A percentile compares a stretch with the other conserved stretches of the same genome.
Conservation (phyloP, 352 stramenopile species). For the Pythium oligandrum region DNA sequence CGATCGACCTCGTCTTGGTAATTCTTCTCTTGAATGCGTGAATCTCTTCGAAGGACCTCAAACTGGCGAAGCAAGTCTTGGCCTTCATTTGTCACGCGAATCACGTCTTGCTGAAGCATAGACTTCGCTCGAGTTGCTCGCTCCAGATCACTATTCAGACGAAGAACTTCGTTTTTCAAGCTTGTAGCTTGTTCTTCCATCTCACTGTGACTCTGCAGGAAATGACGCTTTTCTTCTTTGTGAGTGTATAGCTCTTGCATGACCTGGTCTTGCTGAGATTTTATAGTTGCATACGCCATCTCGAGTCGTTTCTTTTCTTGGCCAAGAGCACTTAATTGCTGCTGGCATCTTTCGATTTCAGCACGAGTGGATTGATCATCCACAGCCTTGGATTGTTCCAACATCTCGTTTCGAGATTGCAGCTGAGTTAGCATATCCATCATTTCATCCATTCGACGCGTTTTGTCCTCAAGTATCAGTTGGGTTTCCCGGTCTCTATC, state of each 20-base stretch:
- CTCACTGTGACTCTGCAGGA: conserved; percentile 22
- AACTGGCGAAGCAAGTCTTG: conserved; percentile 55
- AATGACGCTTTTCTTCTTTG: conserved; percentile 30
- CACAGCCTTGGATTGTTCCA: conserved; percentile 39
- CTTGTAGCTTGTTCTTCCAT: conserved; percentile 25
- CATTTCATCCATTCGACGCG: conserved; percentile 50
- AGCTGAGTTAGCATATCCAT: conserved; percentile 58
- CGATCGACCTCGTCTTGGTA: conserved; percentile 33
- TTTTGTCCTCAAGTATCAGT: conserved; percentile 41
- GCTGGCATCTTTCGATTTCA: conserved; percentile 38
- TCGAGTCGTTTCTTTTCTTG: conserved; percentile 41
- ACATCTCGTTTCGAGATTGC: conserved; percentile 36
- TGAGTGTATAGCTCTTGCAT: conserved; percentile 22
- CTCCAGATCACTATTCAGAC: conserved; percentile 40
- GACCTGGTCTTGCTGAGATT: conserved; percentile 26
- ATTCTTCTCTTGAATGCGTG: conserved; percentile 37
- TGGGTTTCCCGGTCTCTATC: conserved; percentile 27
- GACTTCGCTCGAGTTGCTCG: conserved; percentile 33
- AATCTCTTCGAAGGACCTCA: conserved; percentile 57
- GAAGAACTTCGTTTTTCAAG: conserved; percentile 17
- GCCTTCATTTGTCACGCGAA: conserved; percentile 43
- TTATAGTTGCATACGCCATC: conserved; percentile 15
- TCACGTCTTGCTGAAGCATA: conserved; percentile 49
- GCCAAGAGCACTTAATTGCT: conserved; percentile 23
- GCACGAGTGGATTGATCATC: conserved; percentile 30